Evolutionary conservation across 768 basidiomycete genomes (phyloP).

Genomic region (Infundibulicybe gibba): DNA sequence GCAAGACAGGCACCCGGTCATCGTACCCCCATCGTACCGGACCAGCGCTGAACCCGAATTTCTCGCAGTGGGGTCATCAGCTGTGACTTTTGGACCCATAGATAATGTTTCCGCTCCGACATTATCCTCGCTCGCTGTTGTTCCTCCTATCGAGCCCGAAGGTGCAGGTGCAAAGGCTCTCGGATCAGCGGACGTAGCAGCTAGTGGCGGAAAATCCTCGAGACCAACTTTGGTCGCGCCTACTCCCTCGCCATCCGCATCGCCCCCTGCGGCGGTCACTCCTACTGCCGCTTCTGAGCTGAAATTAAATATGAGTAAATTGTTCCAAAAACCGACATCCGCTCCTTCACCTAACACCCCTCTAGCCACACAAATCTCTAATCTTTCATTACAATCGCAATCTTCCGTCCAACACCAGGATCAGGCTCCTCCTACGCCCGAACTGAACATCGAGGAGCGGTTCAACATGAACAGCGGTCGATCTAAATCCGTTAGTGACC

Average conservation of each 20-base stretch:
- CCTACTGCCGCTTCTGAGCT: constrained; percentile 33
- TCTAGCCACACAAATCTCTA: constrained; percentile 50
- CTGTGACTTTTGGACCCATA: constrained; percentile 89
- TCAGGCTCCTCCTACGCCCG: constrained; percentile 28
- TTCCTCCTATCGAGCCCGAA: constrained; percentile 64
- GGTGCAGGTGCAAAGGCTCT: constrained; percentile 79
- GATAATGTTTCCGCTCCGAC: constrained; percentile 75
- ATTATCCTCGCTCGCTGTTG: constrained; percentile 77
- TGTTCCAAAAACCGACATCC: constrained; percentile 57
- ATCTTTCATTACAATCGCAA: constrained; percentile 47
- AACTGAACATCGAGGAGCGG: constrained; percentile 70
- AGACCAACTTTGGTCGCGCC: constrained; percentile 27
- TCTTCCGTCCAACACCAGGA: constrained; percentile 28
- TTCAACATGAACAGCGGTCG: constrained; percentile 46
- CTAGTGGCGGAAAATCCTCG: constrained; percentile 46
- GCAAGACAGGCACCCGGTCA: constrained; percentile 14
- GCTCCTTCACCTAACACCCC: constrained; percentile 51
- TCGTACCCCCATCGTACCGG: constrained; percentile 6
- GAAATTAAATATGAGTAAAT: constrained; percentile 54
- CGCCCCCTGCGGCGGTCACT: constrained; percentile 28
- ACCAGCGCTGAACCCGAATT: constrained; percentile 2
- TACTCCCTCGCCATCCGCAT: constrained; percentile 28
- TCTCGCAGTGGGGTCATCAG: constrained; percentile 40
- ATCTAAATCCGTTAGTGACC: constrained; percentile 53
- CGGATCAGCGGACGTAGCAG: constrained; percentile 65